These are phyloP conservation scores for Laburnicola sp. DNA, from an alignment of 2,329 filamentous ascomycete genomes.

Conservation along the genomic window DNA sequence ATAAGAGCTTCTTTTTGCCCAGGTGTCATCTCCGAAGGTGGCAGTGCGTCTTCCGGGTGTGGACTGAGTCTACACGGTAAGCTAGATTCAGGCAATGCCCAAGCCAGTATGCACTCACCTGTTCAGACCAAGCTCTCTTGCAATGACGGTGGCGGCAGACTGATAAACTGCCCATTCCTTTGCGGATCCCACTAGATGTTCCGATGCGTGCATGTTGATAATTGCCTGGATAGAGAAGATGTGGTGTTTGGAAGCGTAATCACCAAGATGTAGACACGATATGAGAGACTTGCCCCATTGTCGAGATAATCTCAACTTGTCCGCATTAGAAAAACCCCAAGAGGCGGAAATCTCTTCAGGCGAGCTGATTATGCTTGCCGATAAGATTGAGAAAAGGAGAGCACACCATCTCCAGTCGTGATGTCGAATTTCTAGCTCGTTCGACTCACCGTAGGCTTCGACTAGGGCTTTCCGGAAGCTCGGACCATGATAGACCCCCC, in stretches of 20 bases:
- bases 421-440: slow-evolving; percentile 44
- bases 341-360: slow-evolving; percentile 37
- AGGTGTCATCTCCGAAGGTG: slow-evolving; percentile 17
- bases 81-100: neutral
- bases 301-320: slow-evolving; percentile 48
- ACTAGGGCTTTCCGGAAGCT: slow-evolving; percentile 46
- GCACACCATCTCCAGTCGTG: slow-evolving; percentile 48
- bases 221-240: slow-evolving; percentile 51
- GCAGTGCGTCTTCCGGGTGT: slow-evolving; percentile 32
- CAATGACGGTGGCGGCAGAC: slow-evolving; percentile 52
- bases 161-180: slow-evolving; percentile 54
- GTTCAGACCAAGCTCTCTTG: slow-evolving; percentile 54
- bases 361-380: slow-evolving; percentile 50
- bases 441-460: slow-evolving; percentile 42
- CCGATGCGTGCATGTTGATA: slow-evolving; percentile 53
- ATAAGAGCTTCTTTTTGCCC: slow-evolving; percentile 33
- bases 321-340: slow-evolving; percentile 52
- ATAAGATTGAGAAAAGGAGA: slow-evolving; percentile 51
- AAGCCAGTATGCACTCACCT: slow-evolving; percentile 13
- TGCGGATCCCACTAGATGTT: slow-evolving; percentile 54
- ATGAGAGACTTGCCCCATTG: slow-evolving; percentile 53
- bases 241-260: slow-evolving; percentile 49
- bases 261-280: slow-evolving; percentile 51
- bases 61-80: slow-evolving; percentile 20
- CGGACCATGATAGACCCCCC: slow-evolving; percentile 45